Evolutionary conservation across 2,329 filamentous ascomycete genomes (phyloP).

Genomic region (Penicillium sp.): DNA sequence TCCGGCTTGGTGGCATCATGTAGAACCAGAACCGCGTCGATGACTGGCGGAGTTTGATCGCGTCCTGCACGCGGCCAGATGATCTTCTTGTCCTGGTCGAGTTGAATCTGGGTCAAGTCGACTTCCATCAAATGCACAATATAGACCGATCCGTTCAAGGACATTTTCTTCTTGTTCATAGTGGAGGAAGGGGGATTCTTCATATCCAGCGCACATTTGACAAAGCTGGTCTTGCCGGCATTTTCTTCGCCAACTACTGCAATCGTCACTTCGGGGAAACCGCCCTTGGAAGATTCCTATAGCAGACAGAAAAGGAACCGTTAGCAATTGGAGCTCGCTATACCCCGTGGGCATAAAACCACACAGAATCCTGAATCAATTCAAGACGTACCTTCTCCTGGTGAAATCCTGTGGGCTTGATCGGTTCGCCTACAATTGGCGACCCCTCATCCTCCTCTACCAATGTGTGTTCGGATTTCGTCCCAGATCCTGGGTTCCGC

Average conservation of each 20-base stretch:
- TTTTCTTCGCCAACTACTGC: slow-evolving; percentile 55
- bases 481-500: slow-evolving; percentile 18
- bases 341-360: neutral
- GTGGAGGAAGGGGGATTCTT: slow-evolving; percentile 42
- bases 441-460: slow-evolving; percentile 32
- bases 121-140: slow-evolving; percentile 59
- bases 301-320: neutral
- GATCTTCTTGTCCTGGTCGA: slow-evolving; percentile 48
- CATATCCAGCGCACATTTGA: slow-evolving; percentile 56
- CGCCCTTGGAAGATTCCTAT: slow-evolving; percentile 27
- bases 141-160: slow-evolving; percentile 55
- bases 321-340: slow-evolving; percentile 14
- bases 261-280: slow-evolving; percentile 56
- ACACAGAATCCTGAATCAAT: neutral
- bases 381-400: slow-evolving; percentile 24
- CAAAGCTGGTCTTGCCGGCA: slow-evolving; percentile 60
- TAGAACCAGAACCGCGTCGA: slow-evolving; percentile 80
- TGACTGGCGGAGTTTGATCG: slow-evolving; percentile 67
- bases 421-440: slow-evolving; percentile 11
- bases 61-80: slow-evolving; percentile 55
- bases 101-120: slow-evolving; percentile 50
- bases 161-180: slow-evolving; percentile 53
- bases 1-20: slow-evolving; percentile 82
- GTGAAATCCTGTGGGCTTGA: slow-evolving; percentile 13
- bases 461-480: slow-evolving; percentile 23